Conservation (phyloP, 2,329 filamentous ascomycete species). For the Ophiostoma perfectum region DNA sequence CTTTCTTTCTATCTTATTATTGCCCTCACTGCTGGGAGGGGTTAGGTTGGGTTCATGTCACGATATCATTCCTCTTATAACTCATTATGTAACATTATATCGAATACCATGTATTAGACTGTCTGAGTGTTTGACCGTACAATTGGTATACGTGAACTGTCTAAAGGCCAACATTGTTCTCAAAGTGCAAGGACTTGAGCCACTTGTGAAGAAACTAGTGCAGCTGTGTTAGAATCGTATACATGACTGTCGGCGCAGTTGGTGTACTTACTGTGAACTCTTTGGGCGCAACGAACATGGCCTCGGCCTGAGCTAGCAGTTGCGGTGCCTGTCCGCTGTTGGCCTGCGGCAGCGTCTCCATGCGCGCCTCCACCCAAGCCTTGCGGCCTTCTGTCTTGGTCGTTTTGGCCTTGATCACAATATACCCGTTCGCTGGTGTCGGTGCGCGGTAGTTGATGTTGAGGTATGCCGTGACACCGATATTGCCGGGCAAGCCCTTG, state of each 20-base stretch:
- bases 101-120: no score
- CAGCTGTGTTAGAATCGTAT: background rate
- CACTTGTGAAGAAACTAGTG: background rate
- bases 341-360: constrained; percentile 66
- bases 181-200: background rate
- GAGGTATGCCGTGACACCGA: constrained; percentile 80
- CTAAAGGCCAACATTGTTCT: background rate
- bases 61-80: background rate
- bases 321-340: constrained; percentile 54
- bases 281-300: constrained; percentile 61
- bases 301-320: constrained; percentile 75
- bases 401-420: constrained; percentile 74
- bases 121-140: no score
- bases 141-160: no score
- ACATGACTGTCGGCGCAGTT: background rate
- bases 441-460: constrained; percentile 79
- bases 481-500: constrained; percentile 75
- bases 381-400: constrained; percentile 86
- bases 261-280: background rate
- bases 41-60: background rate
- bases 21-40: no score
- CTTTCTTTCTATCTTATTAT: background rate
- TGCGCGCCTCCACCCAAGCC: constrained; percentile 70
- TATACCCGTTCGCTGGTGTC: constrained; percentile 65
- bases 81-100: background rate